Base-by-base conservation (phyloP, 2,329 filamentous ascomycete species). In the Hymenoscyphus salicellus region DNA sequence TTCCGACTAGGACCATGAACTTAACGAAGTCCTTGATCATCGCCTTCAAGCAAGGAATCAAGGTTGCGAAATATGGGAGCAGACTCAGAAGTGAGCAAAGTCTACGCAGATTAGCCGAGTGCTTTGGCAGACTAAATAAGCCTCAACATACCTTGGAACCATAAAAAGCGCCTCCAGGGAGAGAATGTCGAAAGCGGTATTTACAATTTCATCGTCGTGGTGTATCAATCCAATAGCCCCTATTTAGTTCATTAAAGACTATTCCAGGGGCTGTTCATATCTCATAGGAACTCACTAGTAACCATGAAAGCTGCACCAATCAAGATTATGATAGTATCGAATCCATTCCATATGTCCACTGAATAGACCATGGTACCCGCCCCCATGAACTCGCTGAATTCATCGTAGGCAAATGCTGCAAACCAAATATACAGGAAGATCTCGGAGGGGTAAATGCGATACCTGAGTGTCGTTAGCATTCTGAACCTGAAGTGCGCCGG, bases 21-120 rank as follows among this genome's bases (percentile, higher is more conserved):
- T 93, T 93, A 76, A 93, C 77, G 75, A 97, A 97, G 75, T 96
- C 92, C 77, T 93, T 94, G 46, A 90, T 86, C 93, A 97, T 97
- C 75, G 94, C 92, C 75, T 95, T 95, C 60, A 97, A 82, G 68
- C 93, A 96, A 0, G 93, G 93, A 65, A 97, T 79, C 58, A 95
- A 77, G 0, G 90, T 95, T 52, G 92, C 93, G 84, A 95, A 97
- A 75, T 96, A 97, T 1, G 92, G 91, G 72, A 92, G 92, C 68
- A 97, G 78, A 74, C 90, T 94, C 68, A 97, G 83, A 61, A 97
- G 84, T 16, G 93, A 96, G 78, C 90, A 96, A 70, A 96, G 90
- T 66, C 91, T 89, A 17, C 16, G 49, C 38, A 32, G 62, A 23
- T 68, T 59, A 72, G 66, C 56, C 10, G 20, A 20, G 55, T 28